Percentiles rank a stretch among this genome's conserved stretches.
These are phyloP conservation scores for Trifolium subterraneum DNA, from an alignment of 306 rosid genomes.

Conservation along the genomic window DNA sequence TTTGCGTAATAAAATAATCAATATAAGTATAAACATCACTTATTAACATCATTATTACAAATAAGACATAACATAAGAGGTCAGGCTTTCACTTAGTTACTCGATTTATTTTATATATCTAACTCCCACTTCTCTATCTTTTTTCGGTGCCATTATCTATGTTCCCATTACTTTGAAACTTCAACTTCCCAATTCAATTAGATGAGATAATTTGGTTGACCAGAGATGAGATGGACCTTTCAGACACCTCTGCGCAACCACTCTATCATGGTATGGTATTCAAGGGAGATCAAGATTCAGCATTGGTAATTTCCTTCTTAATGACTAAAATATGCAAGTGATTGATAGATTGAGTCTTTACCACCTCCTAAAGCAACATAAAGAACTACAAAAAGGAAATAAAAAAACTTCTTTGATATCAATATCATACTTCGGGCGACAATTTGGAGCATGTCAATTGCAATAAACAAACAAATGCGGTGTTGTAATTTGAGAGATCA, in stretches of 20 bases:
- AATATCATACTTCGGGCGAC: slow-evolving; percentile 8
- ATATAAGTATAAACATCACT: too few relatives aligned
- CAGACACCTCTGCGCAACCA: slow-evolving; percentile 29
- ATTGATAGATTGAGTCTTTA: background rate
- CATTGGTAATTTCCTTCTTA: slow-evolving; percentile 2
- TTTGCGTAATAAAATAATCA: background rate
- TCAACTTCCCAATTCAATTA: slow-evolving; percentile 33
- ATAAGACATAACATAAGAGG: too few relatives aligned
- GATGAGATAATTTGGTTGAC: slow-evolving; percentile 18
- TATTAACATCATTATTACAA: too few relatives aligned
- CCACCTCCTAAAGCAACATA: slow-evolving; percentile 1
- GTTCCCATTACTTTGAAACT: slow-evolving; percentile 23
- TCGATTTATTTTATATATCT: background rate
- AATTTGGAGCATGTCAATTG: slow-evolving; percentile 22
- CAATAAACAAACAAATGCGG: slow-evolving; percentile 4
- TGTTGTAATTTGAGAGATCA: background rate
- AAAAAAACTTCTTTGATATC: background rate
- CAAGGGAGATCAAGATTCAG: slow-evolving; percentile 24
- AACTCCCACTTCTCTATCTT: slow-evolving; percentile 17
- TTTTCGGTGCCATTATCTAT: background rate
- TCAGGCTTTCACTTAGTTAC: too few relatives aligned
- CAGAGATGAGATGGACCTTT: slow-evolving; percentile 28
- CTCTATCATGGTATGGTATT: slow-evolving; percentile 22
- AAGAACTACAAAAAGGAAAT: background rate
- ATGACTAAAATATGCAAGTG: slow-evolving; percentile 15